A percentile compares a stretch with the other conserved stretches of the same genome.
phyloP scores from a whole-genome alignment of 1,284 basidiomycete genomes.

The Ceratobasidium sp. region DNA sequence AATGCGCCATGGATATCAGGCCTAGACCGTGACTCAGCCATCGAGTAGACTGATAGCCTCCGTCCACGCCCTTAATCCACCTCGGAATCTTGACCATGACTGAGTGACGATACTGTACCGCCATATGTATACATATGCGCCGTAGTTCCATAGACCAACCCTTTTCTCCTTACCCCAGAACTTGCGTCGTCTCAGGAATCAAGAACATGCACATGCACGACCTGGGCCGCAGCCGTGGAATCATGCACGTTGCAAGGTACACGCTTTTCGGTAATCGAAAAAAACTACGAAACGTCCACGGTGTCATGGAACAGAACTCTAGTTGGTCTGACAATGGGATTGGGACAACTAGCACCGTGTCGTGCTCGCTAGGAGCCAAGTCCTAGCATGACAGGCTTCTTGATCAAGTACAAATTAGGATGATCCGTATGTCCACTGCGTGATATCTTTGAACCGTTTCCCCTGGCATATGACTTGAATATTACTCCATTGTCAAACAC shows the following conservation, averaged over 20 bases:
- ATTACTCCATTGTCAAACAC: constrained; percentile 19
- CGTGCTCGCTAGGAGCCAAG: too few relatives aligned
- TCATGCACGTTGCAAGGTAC: too few relatives aligned
- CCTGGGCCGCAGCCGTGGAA: constrained; percentile 34
- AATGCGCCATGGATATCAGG: not conserved
- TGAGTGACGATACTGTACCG: not conserved
- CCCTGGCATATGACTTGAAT: constrained; percentile 43
- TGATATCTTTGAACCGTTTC: too few relatives aligned
- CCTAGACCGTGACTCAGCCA: not conserved
- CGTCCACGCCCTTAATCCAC: not conserved
- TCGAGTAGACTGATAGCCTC: not conserved
- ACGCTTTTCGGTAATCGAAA: too few relatives aligned
- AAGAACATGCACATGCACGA: constrained; percentile 6
- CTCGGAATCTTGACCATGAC: not conserved
- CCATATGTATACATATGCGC: not conserved
- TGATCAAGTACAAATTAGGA: constrained; percentile 3
- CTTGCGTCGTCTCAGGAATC: constrained; percentile 41
- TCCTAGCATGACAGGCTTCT: not conserved
- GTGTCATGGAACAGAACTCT: constrained; percentile 40
- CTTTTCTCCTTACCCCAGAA: not conserved
- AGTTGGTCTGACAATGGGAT: too few relatives aligned
- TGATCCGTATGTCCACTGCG: constrained; percentile 40
- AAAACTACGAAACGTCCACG: constrained; percentile 37
- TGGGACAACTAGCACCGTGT: too few relatives aligned
- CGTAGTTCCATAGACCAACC: not conserved